Conservation (phyloP, 2,329 filamentous ascomycete species). For the Hirsutella rhossiliensis region DNA sequence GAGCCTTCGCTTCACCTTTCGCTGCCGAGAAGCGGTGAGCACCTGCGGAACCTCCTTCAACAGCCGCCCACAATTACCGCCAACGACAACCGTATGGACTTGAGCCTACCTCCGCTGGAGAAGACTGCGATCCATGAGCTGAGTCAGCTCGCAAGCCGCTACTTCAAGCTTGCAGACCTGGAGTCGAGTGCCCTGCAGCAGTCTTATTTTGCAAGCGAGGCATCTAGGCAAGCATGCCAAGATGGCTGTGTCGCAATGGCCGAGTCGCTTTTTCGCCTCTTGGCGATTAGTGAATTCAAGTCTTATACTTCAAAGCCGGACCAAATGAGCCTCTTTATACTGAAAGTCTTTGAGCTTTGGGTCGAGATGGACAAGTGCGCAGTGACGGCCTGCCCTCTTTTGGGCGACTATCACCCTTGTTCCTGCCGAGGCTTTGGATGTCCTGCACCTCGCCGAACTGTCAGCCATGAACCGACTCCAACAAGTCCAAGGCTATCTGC, state of each 20-base stretch:
- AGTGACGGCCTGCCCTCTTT: neutral
- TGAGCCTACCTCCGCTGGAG: neutral
- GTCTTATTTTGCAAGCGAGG: neutral
- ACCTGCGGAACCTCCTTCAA: slow-evolving; percentile 10
- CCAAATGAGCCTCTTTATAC: slow-evolving; percentile 5
- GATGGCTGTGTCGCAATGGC: neutral
- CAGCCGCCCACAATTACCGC: neutral
- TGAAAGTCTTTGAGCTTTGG: slow-evolving; percentile 7
- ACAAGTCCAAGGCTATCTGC: slow-evolving; percentile 3
- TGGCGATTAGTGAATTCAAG: neutral
- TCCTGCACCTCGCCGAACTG: neutral
- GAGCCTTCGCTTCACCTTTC: slow-evolving; percentile 18
- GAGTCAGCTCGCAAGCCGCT: neutral
- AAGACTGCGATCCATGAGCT: neutral
- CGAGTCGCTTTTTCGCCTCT: neutral
- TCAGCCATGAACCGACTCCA: slow-evolving; percentile 1
- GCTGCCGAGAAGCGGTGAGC: slow-evolving; percentile 26
- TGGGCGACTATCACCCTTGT: slow-evolving; percentile 1
- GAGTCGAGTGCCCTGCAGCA: neutral
- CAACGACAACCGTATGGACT: neutral
- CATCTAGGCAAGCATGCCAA: neutral
- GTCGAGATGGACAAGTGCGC: slow-evolving; percentile 7
- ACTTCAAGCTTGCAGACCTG: slow-evolving; percentile 1
- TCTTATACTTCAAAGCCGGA: slow-evolving; percentile 1
- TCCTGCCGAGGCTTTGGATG: slow-evolving; percentile 2